These are phyloP conservation scores for Hypericum perforatum DNA, from an alignment of 345 rosid genomes.

Conservation along the genomic window DNA sequence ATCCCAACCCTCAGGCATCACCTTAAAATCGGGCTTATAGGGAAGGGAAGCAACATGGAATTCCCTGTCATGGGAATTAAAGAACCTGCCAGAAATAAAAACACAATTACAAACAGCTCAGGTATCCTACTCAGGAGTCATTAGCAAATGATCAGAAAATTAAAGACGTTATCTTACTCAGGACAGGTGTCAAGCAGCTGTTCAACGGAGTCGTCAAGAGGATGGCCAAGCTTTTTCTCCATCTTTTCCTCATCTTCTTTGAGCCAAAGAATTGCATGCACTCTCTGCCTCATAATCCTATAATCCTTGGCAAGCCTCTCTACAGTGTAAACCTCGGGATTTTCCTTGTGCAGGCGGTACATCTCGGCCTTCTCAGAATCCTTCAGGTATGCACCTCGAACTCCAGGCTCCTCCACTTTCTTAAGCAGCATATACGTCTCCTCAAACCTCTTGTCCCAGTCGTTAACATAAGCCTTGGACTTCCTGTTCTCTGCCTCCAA, in stretches of 20 bases:
- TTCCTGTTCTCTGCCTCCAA: conserved; percentile 34
- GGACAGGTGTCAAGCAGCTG: conserved; percentile 78
- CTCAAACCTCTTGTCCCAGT: conserved; percentile 43
- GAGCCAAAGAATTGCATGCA: conserved; percentile 90
- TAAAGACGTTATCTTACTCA: conserved; percentile 43
- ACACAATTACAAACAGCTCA: background rate
- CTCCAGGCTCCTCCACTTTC: conserved; percentile 85
- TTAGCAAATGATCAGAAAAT: background rate
- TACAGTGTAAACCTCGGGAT: conserved; percentile 70
- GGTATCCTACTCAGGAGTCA: background rate
- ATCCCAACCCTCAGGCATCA: conserved; percentile 99
- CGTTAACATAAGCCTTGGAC: conserved; percentile 42
- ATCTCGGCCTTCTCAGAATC: conserved; percentile 95
- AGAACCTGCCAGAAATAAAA: conserved; percentile 42
- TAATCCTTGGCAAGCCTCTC: conserved; percentile 85
- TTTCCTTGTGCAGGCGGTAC: conserved; percentile 76
- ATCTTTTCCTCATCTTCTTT: conserved; percentile 84
- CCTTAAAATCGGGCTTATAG: conserved; percentile 89
- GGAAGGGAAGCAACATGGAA: conserved; percentile 94
- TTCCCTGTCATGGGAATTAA: conserved; percentile 77
- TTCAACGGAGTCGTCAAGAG: conserved; percentile 84
- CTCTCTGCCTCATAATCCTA: conserved; percentile 94
- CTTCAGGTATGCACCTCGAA: conserved; percentile 77
- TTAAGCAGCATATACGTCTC: conserved; percentile 51
- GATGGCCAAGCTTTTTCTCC: conserved; percentile 80